Evolutionary conservation across 78 protist species (phyloP), one percentile per base, ranked within the genome.

Genomic region (Dictyostelium firmibasis): DNA sequence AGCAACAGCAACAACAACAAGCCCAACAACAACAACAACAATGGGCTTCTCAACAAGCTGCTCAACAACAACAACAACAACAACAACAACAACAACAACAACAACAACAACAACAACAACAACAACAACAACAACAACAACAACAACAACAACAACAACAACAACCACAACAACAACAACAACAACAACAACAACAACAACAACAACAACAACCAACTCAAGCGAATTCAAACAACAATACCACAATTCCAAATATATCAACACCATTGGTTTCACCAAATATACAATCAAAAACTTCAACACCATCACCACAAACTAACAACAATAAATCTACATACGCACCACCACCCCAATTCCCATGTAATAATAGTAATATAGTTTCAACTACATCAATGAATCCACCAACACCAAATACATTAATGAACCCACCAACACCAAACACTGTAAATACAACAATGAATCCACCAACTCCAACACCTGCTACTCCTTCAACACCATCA

Each of bases 1-100:
- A n/a, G n/a, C n/a, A n/a, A n/a, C n/a, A n/a, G n/a, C n/a, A n/a
- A n/a, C n/a, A n/a, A n/a, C n/a, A n/a, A n/a, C n/a, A n/a, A n/a
- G n/a, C n/a, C n/a, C n/a, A n/a, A n/a, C n/a, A n/a, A n/a, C n/a
- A n/a, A n/a, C n/a, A n/a, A n/a, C n/a, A n/a, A n/a, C n/a, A n/a
- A n/a, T n/a, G n/a, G n/a, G n/a, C n/a, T n/a, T n/a, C n/a, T n/a
- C n/a, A n/a, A n/a, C n/a, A n/a, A n/a, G n/a, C n/a, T n/a, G n/a
- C n/a, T n/a, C n/a, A n/a, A n/a, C n/a, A n/a, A n/a, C n/a, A n/a
- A n/a, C n/a, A n/a, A n/a, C n/a, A n/a, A n/a, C n/a, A n/a, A n/a
- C n/a, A n/a, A 75, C 81, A 75, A 36, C 81, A 75, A 75, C 81
- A 75, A 36, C 13, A 11, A 9, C 13, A 35, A 75, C 81, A 75